phyloP scores from a whole-genome alignment of 2,329 filamentous ascomycete genomes.

The Trichoderma sp. region DNA sequence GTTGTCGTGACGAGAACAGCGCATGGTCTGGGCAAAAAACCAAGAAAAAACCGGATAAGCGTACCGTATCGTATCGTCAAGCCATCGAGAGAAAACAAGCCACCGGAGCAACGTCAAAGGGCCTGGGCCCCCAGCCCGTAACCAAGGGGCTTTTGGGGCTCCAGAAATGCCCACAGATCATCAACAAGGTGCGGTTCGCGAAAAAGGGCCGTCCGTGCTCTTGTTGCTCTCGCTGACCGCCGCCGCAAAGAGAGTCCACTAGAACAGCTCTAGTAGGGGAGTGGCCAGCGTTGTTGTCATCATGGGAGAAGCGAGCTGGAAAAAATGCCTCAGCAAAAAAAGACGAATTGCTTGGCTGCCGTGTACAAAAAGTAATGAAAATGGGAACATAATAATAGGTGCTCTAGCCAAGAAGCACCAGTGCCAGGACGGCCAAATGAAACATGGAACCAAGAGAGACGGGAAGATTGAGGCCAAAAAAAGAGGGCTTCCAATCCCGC shows the following conservation, averaged over 20 bases:
- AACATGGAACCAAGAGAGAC: background rate
- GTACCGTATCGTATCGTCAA: background rate
- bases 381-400: background rate
- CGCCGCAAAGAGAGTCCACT: background rate
- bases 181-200: conserved; percentile 8
- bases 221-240: conserved; percentile 1
- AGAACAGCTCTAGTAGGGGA: background rate
- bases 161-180: conserved; percentile 9
- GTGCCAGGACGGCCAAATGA: background rate
- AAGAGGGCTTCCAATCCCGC: background rate
- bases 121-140: background rate
- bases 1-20: background rate
- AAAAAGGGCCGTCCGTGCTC: background rate
- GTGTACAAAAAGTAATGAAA: background rate
- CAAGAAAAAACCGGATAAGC: background rate
- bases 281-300: conserved; percentile 4
- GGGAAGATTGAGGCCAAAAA: background rate
- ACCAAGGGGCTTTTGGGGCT: background rate
- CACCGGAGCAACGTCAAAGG: background rate
- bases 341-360: background rate
- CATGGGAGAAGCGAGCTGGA: conserved; percentile 2
- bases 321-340: conserved; percentile 13
- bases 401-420: conserved; percentile 3
- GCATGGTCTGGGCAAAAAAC: background rate
- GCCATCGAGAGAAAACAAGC: background rate